Conservation (phyloP, 148 eudicot genomes). For the Cornus florida region DNA sequence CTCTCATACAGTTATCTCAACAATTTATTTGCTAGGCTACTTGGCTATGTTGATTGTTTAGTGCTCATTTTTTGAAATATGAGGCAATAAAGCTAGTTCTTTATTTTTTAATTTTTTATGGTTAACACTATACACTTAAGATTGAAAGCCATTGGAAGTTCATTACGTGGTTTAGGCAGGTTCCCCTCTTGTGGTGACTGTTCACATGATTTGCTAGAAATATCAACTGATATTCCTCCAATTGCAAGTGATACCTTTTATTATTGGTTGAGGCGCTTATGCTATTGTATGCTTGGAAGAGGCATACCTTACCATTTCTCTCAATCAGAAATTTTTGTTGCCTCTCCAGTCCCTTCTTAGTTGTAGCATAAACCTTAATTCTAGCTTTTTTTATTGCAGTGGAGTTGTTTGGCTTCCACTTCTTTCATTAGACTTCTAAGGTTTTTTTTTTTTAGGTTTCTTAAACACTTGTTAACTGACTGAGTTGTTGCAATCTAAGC, state of each 20-base stretch:
- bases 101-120: neutral
- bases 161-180: neutral
- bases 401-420: neutral
- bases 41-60: too few relatives aligned
- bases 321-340: neutral
- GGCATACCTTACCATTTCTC: neutral
- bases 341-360: neutral
- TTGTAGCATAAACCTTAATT: too few relatives aligned
- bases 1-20: too few relatives aligned
- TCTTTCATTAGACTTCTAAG: neutral
- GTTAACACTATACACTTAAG: neutral
- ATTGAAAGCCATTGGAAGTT: neutral
- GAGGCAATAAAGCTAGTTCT: neutral
- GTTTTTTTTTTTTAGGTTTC: neutral
- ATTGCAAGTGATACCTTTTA: too few relatives aligned
- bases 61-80: neutral
- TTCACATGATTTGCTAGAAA: too few relatives aligned
- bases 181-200: too few relatives aligned
- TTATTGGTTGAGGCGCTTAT: neutral
- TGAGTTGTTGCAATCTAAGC: neutral
- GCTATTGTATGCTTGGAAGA: neutral
- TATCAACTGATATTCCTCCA: too few relatives aligned
- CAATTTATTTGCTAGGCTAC: too few relatives aligned
- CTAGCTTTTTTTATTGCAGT: neutral
- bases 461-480: slow-evolving; percentile 7